Base-by-base conservation (phyloP, 331 rosid genomes). In the Quercus tomentella region DNA sequence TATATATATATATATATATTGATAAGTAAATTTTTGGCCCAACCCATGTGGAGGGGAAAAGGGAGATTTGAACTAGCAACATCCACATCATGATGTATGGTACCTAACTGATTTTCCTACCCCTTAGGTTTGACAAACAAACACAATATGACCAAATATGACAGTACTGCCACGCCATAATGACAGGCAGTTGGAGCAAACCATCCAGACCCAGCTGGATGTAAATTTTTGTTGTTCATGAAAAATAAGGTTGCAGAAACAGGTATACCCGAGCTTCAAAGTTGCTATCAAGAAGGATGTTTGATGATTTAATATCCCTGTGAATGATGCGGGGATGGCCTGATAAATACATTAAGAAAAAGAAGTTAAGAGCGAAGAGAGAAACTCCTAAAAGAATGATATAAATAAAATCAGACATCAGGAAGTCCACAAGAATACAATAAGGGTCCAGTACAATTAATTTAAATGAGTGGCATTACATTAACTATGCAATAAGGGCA, bases 271-370 rank as follows among this genome's bases (percentile, higher is more conserved):
- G 98, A 83, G 99, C 97, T 84, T 96, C 98, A 73, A 90, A 93
- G 82, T 93, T 91, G 81, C 54, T 78, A 77, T 96, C 92, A 60
- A 96, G 89, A 75, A 96, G 95, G 84, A 96, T 96, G 91, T 96
- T 96, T 76, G 99, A 96, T 73, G 99, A 93, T 87, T 96, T 96
- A 56, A 96, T 96, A 79, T 96, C 99, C 80, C 99, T 92, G 82
- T 96, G 99, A 84, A 96, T 96, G 83, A 96, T 89, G 87, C 98
- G 99, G 20, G 98, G 99, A 88, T 93, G 98, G 68, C 99, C 99
- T 96, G 94, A 82, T 4, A 88, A 83, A 77, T 74, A 70, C 70
- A 82, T 79, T 66, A 67, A 82, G 49, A 76, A 30, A 3, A 71
- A 57, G 80, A 70, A 56, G 62, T 16, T 72, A 66, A 78, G 74